Evolutionary conservation across 352 stramenopile species (phyloP), one percentile per base, ranked within the genome.

Genomic region (Thraustochytrium striatum): DNA sequence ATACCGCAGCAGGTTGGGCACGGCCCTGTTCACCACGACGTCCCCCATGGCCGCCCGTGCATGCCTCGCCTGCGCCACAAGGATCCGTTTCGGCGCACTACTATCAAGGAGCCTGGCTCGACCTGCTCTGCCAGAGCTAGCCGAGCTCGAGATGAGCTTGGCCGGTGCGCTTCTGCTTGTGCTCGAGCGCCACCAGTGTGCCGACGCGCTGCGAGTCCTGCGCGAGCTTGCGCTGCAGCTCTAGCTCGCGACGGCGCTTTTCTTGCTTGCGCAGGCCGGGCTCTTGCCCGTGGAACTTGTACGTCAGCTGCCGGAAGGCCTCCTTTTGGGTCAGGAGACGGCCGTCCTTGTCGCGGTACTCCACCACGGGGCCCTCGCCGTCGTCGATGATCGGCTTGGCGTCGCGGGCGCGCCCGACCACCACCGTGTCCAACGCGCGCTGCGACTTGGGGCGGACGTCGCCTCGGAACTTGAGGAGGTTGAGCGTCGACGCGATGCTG

Each of bases 281-380:
- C 3, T 93, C 93, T 81, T 98, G 93, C 32, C 96, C 96, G 84
- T 99, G 96, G 86, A 99, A 99, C 82, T 97, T 95, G 88, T 98
- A 98, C 84, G 92, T 98, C 36, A 99, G 85, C 82, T 98, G 87
- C 36, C 96, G 92, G 88, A 97, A 99, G 0, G 95, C 95, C 84
- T 99, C 95, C 83, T 98, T 98, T 57, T 96, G 91, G 5, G 95
- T 98, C 9, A 99, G 85, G 47, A 98, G 83, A 2, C 93, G 91
- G 3, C 96, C 95, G 84, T 97, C 93, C 65, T 98, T 93, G 83
- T 99, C 95, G 53, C 95, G 89, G 86, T 99, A 98, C 83, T 99
- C 95, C 16, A 99, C 82, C 69, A 92, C 93, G 30, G 93, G 88
- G n/a, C 89, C 89, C 59, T 92, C 88, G 32, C 65, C 65, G 28